Evolutionary conservation across 768 basidiomycete genomes (phyloP).

Genomic region (Russula lepida): DNA sequence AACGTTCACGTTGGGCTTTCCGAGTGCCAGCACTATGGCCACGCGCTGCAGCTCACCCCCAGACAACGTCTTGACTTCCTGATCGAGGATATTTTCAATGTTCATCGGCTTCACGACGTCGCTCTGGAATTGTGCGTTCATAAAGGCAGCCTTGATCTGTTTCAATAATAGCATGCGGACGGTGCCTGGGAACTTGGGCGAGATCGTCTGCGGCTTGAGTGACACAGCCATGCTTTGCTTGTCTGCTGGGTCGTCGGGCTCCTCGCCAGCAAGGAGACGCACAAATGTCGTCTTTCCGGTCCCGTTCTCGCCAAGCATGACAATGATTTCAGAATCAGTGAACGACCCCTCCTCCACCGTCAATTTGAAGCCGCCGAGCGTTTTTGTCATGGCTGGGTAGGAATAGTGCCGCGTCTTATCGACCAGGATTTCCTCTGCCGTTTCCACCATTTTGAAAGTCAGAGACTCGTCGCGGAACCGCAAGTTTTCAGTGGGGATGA

Average conservation of each 20-base stretch:
- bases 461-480: conserved; percentile 95
- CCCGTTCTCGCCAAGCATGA: conserved; percentile 98
- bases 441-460: conserved; percentile 97
- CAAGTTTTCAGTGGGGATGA: conserved; percentile 96
- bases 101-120: conserved; percentile 98
- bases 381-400: conserved; percentile 97
- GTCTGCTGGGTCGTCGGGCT: conserved; percentile 76
- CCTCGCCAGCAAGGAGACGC: conserved; percentile 87
- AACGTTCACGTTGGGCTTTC: conserved; percentile 76
- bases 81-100: conserved; percentile 90
- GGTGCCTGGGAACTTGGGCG: conserved; percentile 95
- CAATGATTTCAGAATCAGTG: conserved; percentile 99
- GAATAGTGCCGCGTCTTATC: conserved; percentile 86
- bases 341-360: conserved; percentile 85
- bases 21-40: conserved; percentile 88
- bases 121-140: conserved; percentile 99
- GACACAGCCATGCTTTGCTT: conserved; percentile 82
- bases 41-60: conserved; percentile 98
- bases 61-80: conserved; percentile 95
- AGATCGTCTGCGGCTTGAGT: conserved; percentile 97
- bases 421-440: conserved; percentile 78
- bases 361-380: conserved; percentile 90
- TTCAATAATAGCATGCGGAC: conserved; percentile 92
- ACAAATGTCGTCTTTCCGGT: conserved; percentile 99
- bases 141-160: conserved; percentile 90